phyloP scores from a whole-genome alignment of 305 asterid genomes.

The Fraxinus platypoda region DNA sequence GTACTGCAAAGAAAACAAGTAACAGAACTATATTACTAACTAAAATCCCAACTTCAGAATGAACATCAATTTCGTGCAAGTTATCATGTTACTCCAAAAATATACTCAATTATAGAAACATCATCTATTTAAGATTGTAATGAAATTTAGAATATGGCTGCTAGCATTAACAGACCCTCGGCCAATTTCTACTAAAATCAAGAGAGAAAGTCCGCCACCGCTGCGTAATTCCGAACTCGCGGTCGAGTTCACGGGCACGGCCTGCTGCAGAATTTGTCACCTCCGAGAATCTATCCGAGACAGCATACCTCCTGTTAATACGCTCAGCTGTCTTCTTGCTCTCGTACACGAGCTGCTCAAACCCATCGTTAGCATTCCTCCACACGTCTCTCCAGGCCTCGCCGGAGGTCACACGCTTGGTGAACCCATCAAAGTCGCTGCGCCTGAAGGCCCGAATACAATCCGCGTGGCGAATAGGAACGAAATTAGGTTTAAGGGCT shows the following conservation, averaged over 20 bases:
- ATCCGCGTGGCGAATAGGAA: slow-evolving; percentile 28
- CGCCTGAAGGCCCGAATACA: slow-evolving; percentile 65
- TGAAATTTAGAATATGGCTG: not conserved
- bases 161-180: slow-evolving; percentile 46
- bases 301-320: slow-evolving; percentile 68
- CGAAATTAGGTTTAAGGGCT: slow-evolving; percentile 1
- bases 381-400: slow-evolving; percentile 76
- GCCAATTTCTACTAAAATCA: slow-evolving; percentile 68
- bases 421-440: slow-evolving; percentile 81
- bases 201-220: slow-evolving; percentile 75
- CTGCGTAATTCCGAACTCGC: slow-evolving; percentile 65
- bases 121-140: not conserved
- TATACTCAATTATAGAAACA: not conserved
- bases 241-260: slow-evolving; percentile 78
- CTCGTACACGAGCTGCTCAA: slow-evolving; percentile 72
- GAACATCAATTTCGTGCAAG: slow-evolving; percentile 11
- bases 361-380: slow-evolving; percentile 78
- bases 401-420: slow-evolving; percentile 66
- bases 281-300: slow-evolving; percentile 47
- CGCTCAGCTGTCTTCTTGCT: slow-evolving; percentile 83
- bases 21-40: not conserved
- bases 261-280: slow-evolving; percentile 65
- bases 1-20: slow-evolving; percentile 50
- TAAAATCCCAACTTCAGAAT: not conserved
- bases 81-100: slow-evolving; percentile 4